Evolutionary conservation across 345 rosid genomes (phyloP).

Genomic region (Salix purpurea): DNA sequence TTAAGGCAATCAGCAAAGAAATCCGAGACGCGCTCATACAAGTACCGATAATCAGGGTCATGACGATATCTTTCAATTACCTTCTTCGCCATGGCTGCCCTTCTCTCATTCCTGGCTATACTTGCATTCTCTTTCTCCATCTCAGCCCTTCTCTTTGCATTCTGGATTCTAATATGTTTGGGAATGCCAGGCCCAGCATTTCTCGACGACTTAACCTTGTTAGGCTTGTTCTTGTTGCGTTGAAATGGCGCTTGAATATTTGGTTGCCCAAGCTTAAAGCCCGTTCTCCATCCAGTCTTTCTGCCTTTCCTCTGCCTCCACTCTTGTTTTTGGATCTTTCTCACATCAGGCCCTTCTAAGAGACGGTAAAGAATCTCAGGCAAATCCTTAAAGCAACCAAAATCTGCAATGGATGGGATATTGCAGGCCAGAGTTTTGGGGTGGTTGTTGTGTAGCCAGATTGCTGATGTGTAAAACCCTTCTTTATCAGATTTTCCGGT

Average conservation of each 20-base stretch:
- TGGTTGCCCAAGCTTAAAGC: not conserved
- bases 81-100: constrained; percentile 38
- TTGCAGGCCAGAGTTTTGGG: constrained; percentile 62
- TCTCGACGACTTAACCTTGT: not conserved
- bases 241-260: not conserved
- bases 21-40: constrained; percentile 52
- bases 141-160: constrained; percentile 17
- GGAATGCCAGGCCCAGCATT: not conserved
- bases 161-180: constrained; percentile 11
- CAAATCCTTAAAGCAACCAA: constrained; percentile 65
- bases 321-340: constrained; percentile 37
- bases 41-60: constrained; percentile 45
- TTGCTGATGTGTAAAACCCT: constrained; percentile 55
- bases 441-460: constrained; percentile 53
- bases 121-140: constrained; percentile 44
- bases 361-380: constrained; percentile 64
- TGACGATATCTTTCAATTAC: constrained; percentile 28
- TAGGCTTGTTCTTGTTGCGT: not conserved
- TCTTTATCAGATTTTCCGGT: constrained; percentile 60
- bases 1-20: constrained; percentile 38
- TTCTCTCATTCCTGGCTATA: constrained; percentile 30
- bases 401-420: constrained; percentile 26
- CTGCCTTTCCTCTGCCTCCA: constrained; percentile 28
- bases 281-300: not conserved
- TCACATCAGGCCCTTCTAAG: constrained; percentile 38